Percentiles rank a stretch among this genome's conserved stretches.
Conservation (phyloP, 163 green algal species). For the Chloroidium sp. region DNA sequence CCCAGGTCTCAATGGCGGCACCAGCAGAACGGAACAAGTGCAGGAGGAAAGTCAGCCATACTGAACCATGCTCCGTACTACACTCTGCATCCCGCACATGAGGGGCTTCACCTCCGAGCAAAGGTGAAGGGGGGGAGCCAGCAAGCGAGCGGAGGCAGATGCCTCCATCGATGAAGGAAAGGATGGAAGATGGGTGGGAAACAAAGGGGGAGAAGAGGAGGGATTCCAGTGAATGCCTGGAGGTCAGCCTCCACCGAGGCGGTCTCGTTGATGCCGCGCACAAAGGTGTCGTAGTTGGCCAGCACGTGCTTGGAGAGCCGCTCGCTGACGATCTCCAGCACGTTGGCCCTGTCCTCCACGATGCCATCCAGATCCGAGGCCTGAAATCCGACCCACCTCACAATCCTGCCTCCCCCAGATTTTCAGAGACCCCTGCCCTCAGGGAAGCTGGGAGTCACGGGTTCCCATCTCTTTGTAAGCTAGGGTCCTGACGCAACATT, state of each 20-base stretch:
- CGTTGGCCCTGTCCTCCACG: not conserved
- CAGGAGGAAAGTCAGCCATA: no score
- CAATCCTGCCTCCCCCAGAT: no score
- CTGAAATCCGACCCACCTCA: no score
- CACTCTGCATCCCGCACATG: no score
- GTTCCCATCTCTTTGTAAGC: not conserved
- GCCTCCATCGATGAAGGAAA: not conserved
- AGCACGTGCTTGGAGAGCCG: conserved; percentile 58
- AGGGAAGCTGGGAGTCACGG: not conserved
- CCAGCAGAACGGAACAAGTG: no score
- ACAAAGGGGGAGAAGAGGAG: not conserved
- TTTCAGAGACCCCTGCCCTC: not conserved
- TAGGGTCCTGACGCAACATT: not conserved
- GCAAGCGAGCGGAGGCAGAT: not conserved
- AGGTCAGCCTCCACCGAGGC: conserved; percentile 49
- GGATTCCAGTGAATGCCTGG: conserved; percentile 17
- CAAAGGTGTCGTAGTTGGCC: conserved; percentile 63
- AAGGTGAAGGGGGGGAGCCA: not conserved
- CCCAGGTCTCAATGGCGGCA: no score
- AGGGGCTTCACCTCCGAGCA: not conserved
- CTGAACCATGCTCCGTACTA: no score
- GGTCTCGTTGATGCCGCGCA: conserved; percentile 56
- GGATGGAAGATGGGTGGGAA: not conserved
- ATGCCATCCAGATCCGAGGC: not conserved
- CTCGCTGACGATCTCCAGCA: conserved; percentile 54